Evolutionary conservation across 352 stramenopile species (phyloP).

Genomic region (Plasmopara halstedii): DNA sequence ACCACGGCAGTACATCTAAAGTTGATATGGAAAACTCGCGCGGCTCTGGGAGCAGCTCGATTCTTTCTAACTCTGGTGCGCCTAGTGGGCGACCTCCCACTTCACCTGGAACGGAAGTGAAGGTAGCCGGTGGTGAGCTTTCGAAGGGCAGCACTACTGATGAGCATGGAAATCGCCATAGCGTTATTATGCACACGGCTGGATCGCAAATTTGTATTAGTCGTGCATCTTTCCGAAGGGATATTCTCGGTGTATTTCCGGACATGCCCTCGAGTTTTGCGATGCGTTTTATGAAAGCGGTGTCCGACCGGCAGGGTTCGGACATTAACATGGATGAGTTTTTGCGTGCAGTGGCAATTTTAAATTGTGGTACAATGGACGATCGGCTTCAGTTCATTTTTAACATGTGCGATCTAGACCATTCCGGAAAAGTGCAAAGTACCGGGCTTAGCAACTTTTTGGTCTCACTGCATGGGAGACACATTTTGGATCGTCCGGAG

Average conservation of each 20-base stretch:
- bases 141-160: constrained; percentile 37
- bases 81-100: constrained; percentile 23
- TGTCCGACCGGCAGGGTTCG: constrained; percentile 71
- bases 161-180: constrained; percentile 26
- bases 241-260: constrained; percentile 84
- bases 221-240: constrained; percentile 72
- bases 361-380: constrained; percentile 60
- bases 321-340: constrained; percentile 89
- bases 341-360: constrained; percentile 65
- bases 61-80: constrained; percentile 13
- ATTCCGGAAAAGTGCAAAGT: constrained; percentile 79
- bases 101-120: constrained; percentile 35
- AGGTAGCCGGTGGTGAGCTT: constrained; percentile 12
- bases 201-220: constrained; percentile 77
- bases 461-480: constrained; percentile 67
- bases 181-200: constrained; percentile 53
- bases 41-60: constrained; percentile 10
- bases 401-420: constrained; percentile 85
- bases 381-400: constrained; percentile 79
- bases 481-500: constrained; percentile 64
- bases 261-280: constrained; percentile 86
- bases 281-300: constrained; percentile 85
- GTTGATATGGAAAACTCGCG: constrained; percentile 19
- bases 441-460: constrained; percentile 82
- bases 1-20: constrained; percentile 45